A percentile compares a stretch with the other conserved stretches of the same genome.
These are phyloP conservation scores for Entoloma clypeatum DNA, from an alignment of 1,284 basidiomycete species.

Conservation along the genomic window DNA sequence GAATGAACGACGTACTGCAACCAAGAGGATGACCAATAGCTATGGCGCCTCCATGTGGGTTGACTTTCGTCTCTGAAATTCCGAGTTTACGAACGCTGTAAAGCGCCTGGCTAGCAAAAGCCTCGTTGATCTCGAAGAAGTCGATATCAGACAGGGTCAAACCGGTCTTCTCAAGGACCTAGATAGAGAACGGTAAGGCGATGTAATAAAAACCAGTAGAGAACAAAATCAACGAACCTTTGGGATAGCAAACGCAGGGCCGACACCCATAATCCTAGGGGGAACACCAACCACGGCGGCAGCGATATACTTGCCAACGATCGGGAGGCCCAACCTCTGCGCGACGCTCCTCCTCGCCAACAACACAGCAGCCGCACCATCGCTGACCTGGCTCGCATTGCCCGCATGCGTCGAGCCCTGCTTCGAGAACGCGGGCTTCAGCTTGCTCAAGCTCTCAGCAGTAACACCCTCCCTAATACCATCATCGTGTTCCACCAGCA, in stretches of 20 bases:
- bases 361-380: slow-evolving; percentile 94
- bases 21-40: slow-evolving; percentile 86
- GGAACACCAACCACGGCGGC: slow-evolving; percentile 81
- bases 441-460: slow-evolving; percentile 78
- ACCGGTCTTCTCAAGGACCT: slow-evolving; percentile 65
- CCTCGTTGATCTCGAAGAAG: slow-evolving; percentile 95
- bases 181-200: not conserved
- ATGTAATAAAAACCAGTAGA: no score
- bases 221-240: slow-evolving; percentile 14
- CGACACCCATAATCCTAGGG: slow-evolving; percentile 88
- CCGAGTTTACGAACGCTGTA: slow-evolving; percentile 77
- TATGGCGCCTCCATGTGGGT: slow-evolving; percentile 86
- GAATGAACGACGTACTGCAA: slow-evolving; percentile 54
- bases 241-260: slow-evolving; percentile 90
- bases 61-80: slow-evolving; percentile 79
- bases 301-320: slow-evolving; percentile 89
- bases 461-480: slow-evolving; percentile 93
- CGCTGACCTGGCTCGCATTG: slow-evolving; percentile 95
- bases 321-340: slow-evolving; percentile 85
- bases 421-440: slow-evolving; percentile 92
- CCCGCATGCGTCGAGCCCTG: slow-evolving; percentile 90
- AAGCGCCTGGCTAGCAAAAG: slow-evolving; percentile 86
- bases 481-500: slow-evolving; percentile 86
- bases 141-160: slow-evolving; percentile 78
- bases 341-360: slow-evolving; percentile 85